These are phyloP conservation scores for Talaromyces sp. DNA, from an alignment of 2,329 filamentous ascomycete genomes.

Conservation along the genomic window DNA sequence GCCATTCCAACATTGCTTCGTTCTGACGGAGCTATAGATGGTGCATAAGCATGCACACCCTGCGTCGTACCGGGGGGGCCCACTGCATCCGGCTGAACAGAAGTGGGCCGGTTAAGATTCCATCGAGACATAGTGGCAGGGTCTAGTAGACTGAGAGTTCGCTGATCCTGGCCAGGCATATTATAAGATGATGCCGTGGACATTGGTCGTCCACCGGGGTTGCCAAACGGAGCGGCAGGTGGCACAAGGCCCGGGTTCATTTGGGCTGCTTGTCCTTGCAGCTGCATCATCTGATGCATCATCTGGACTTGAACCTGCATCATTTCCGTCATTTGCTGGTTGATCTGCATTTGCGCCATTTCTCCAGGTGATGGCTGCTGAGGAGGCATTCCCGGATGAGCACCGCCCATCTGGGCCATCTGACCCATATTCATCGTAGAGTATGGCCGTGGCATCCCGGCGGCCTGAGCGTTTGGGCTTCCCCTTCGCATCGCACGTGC, in stretches of 20 bases:
- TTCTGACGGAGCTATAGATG: conserved; percentile 92
- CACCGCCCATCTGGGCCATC: conserved; percentile 12
- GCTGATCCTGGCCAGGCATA: conserved; percentile 35
- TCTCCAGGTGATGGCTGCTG: conserved; percentile 50
- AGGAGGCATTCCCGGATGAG: conserved; percentile 12
- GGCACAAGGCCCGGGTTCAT: conserved; percentile 19
- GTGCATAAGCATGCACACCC: conserved; percentile 57
- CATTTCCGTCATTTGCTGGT: conserved; percentile 77
- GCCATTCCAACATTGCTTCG: conserved; percentile 89
- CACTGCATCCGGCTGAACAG: conserved; percentile 23
- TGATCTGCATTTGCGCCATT: conserved; percentile 72
- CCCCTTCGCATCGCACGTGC: conserved; percentile 71
- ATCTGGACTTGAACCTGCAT: conserved; percentile 95
- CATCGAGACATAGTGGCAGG: conserved; percentile 44
- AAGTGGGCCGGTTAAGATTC: conserved; percentile 28
- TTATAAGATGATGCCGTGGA: conserved; percentile 39
- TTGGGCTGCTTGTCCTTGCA: conserved; percentile 52
- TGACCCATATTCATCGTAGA: conserved; percentile 28
- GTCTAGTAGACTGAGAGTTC: conserved; percentile 81
- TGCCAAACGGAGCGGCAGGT: conserved; percentile 18
- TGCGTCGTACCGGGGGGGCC: conserved; percentile 19
- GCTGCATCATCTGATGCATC: conserved; percentile 63
- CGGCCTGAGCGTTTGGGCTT: conserved; percentile 59
- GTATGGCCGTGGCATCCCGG: conserved; percentile 32
- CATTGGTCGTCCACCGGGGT: conserved; percentile 37